Evolutionary conservation across 2,329 filamentous ascomycete genomes (phyloP), one percentile per base, ranked within the genome.

Genomic region (Calonectria pseudoreteaudii): DNA sequence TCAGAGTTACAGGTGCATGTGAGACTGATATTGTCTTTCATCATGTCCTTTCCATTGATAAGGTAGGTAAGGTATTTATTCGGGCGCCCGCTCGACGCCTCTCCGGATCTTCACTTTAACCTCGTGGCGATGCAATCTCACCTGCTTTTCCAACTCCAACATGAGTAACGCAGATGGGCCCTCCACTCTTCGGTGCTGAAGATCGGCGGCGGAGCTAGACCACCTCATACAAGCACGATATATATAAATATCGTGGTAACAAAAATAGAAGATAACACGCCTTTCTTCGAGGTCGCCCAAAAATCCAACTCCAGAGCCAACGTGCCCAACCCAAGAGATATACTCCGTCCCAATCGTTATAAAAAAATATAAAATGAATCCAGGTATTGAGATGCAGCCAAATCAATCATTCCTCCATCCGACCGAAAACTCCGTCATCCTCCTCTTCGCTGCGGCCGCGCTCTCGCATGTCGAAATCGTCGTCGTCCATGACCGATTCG

Each of bases 381-480:
- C 78, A 71, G 78, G 74, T 78, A 76, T 72, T 77, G 72, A 76
- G 80, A 77, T 77, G 66, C 73, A 75, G 75, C 78, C 53, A 60
- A 41, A 70, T 68, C 76, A 76, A 76, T 86, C 89, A 97, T 85
- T 98, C 95, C 86, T 99, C 97, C 96, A 98, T 98, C 79, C 92
- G 92, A 71, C 96, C 96, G 87, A 99, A 99, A 80, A 98, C 94
- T 82, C 96, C 96, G 78, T 98, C 96, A 78, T 98, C 96, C 76
- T 98, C 95, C 80, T 98, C 96, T 80, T 97, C 94, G 84, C 92
- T 93, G 75, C 93, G 91, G 66, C 91, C 90, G 70, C 91, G 90
- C 65, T 88, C 90, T 70, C 86, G 88, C 79, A 87, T 86, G 80
- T 92, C 92, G 72, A 93, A 91, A 74, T 94, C 92, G 78, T 93